These are phyloP conservation scores for Verticillium nonalfalfae DNA, from an alignment of 2,329 filamentous ascomycete genomes.

Conservation along the genomic window DNA sequence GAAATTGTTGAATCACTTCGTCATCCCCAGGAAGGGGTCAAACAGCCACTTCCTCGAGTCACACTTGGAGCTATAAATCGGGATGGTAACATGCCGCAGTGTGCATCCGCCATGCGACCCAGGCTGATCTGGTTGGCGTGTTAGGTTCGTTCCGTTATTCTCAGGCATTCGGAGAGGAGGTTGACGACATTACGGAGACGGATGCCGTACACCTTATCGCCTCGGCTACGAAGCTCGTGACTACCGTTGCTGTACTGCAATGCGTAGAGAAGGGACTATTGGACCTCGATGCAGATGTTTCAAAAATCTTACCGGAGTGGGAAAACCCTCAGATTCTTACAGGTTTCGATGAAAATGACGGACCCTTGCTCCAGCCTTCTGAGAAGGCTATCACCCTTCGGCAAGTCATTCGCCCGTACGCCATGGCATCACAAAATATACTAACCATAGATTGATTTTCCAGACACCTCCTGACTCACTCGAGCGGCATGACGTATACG, in stretches of 20 bases:
- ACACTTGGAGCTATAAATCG: not conserved
- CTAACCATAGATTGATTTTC: not conserved
- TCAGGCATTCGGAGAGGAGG: not conserved
- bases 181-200: not conserved
- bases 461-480: slow-evolving; percentile 1
- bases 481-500: not conserved
- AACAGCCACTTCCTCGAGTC: not conserved
- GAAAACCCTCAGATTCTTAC: not conserved
- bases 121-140: not conserved
- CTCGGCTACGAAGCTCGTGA: not conserved
- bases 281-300: not conserved
- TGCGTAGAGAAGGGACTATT: slow-evolving; percentile 1
- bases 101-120: not conserved
- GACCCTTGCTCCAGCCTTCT: not conserved
- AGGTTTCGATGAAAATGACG: not conserved
- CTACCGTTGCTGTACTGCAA: slow-evolving; percentile 1
- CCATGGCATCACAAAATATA: not conserved
- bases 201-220: not conserved
- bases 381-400: not conserved
- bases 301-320: slow-evolving; percentile 1
- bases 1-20: no score
- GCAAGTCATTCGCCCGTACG: not conserved
- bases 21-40: no score
- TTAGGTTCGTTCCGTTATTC: not conserved
- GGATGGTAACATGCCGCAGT: not conserved